These are phyloP conservation scores for Trypanosoma congolense DNA, from an alignment of 208 protist species.

Conservation along the genomic window DNA sequence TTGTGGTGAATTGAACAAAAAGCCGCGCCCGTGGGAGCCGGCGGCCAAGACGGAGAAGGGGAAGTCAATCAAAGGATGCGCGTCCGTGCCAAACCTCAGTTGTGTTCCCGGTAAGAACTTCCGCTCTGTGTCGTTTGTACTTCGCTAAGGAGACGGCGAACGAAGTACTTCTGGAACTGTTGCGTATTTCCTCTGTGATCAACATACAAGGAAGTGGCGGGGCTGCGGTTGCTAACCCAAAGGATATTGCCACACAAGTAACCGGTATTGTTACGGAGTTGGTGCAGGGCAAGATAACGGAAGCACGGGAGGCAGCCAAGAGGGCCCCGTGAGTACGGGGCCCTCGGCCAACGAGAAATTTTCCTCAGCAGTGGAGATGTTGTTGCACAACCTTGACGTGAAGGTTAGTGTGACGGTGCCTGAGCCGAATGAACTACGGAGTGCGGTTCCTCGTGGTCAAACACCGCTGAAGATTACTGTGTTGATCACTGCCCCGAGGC, in stretches of 20 bases:
- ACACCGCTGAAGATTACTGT: slow-evolving; percentile 26
- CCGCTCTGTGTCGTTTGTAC: slow-evolving; percentile 17
- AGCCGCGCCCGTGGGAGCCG: slow-evolving; percentile 26
- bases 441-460: background rate
- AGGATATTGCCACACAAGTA: slow-evolving; percentile 15
- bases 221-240: slow-evolving; percentile 20
- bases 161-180: slow-evolving; percentile 30
- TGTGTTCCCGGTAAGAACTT: slow-evolving; percentile 37
- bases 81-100: slow-evolving; percentile 27
- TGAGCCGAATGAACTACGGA: slow-evolving; percentile 5
- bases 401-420: slow-evolving; percentile 19
- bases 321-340: slow-evolving; percentile 32
- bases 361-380: slow-evolving; percentile 37
- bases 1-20: slow-evolving; percentile 23
- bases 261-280: slow-evolving; percentile 18
- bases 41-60: slow-evolving; percentile 19
- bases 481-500: slow-evolving; percentile 24
- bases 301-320: slow-evolving; percentile 18
- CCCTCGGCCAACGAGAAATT: slow-evolving; percentile 24
- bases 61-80: slow-evolving; percentile 18
- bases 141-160: slow-evolving; percentile 24
- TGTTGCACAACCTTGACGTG: slow-evolving; percentile 38
- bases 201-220: slow-evolving; percentile 15
- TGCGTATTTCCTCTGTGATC: slow-evolving; percentile 29
- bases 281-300: slow-evolving; percentile 11